A percentile compares a stretch with the other conserved stretches of the same genome.
These are phyloP conservation scores for Claviceps spartinae DNA, from an alignment of 2,329 filamentous ascomycete genomes.

Conservation along the genomic window DNA sequence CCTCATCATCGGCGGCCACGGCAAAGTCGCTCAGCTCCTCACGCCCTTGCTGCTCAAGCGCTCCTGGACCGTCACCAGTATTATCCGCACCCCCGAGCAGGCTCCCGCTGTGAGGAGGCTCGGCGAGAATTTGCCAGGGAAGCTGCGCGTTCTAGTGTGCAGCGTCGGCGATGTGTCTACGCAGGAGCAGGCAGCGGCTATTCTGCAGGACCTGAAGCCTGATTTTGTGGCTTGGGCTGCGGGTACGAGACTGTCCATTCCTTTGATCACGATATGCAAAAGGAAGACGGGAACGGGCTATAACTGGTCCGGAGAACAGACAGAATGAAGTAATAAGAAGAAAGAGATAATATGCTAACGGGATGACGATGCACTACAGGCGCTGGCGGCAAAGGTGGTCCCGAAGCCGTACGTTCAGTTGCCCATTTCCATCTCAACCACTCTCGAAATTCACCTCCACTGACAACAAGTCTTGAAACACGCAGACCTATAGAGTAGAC, in stretches of 20 bases:
- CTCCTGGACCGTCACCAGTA: constrained; percentile 63
- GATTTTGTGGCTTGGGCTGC: constrained; percentile 59
- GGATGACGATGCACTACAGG: constrained; percentile 19
- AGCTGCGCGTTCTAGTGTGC: constrained; percentile 53
- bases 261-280: not conserved
- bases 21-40: constrained; percentile 61
- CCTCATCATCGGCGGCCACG: constrained; percentile 68
- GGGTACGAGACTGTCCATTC: constrained; percentile 28
- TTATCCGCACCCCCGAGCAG: constrained; percentile 63
- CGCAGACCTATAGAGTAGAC: constrained; percentile 43
- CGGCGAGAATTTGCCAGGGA: constrained; percentile 43
- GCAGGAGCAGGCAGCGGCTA: constrained; percentile 44
- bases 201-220: constrained; percentile 46
- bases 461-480: not conserved
- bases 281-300: not conserved
- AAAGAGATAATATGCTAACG: not conserved
- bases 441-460: not conserved
- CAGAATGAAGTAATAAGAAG: not conserved
- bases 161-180: constrained; percentile 59
- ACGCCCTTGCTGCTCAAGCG: constrained; percentile 63
- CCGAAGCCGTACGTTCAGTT: constrained; percentile 27
- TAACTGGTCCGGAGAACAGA: too few species aligned
- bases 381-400: constrained; percentile 45
- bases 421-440: not conserved
- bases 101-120: constrained; percentile 48